phyloP scores from a whole-genome alignment of 495 filamentous ascomycete genomes.

The Neurospora sp. region DNA sequence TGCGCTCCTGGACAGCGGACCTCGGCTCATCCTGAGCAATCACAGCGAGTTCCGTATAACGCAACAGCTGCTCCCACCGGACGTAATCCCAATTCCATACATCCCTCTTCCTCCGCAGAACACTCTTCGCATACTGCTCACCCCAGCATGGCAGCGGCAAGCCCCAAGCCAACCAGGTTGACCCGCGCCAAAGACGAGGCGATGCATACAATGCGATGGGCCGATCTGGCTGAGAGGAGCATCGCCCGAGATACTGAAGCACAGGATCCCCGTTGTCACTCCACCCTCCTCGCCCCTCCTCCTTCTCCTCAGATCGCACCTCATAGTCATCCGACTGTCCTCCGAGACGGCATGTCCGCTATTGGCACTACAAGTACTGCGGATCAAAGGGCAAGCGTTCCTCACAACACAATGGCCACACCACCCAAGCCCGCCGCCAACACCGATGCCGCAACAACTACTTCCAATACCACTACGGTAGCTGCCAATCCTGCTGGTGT shows the following conservation, averaged over 20 bases:
- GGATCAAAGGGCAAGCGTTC: neutral
- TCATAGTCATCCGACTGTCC: neutral
- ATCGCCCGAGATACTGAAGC: neutral
- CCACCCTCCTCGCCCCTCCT: neutral
- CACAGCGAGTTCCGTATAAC: neutral
- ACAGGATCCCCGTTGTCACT: neutral
- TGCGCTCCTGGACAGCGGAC: neutral
- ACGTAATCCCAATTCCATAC: neutral
- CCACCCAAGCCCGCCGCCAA: neutral
- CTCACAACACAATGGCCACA: neutral
- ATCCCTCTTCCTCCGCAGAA: neutral
- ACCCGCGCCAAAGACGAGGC: neutral
- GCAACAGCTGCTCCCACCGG: neutral
- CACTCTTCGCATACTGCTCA: neutral
- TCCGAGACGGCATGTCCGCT: constrained; percentile 3
- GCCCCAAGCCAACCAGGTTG: neutral
- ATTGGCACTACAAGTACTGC: neutral
- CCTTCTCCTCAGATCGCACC: neutral
- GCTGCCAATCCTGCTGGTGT: neutral
- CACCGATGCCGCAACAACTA: neutral
- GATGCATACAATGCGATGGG: neutral
- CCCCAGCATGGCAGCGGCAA: neutral
- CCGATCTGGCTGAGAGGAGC: neutral
- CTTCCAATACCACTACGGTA: neutral
- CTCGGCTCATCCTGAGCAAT: neutral